Conservation (phyloP, 2,329 filamentous ascomycete genomes). For the Xylariaceae sp. region DNA sequence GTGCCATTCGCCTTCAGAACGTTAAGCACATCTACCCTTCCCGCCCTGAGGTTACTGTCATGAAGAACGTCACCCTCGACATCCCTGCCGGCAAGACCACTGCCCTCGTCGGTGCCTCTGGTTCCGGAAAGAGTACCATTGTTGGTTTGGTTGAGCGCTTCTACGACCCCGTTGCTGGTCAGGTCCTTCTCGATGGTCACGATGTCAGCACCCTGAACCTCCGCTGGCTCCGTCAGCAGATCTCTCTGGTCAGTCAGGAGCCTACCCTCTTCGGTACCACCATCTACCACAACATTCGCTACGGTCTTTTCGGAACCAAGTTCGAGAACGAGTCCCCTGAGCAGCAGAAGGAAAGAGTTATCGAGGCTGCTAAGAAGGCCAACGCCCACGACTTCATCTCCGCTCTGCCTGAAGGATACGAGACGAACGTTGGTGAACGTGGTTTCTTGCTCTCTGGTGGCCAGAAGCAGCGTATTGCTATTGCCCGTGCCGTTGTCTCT, state of each 20-base stretch:
- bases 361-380: constrained; percentile 79
- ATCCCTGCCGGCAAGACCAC: constrained; percentile 90
- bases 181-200: constrained; percentile 74
- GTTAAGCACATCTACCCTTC: constrained; percentile 95
- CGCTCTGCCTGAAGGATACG: constrained; percentile 76
- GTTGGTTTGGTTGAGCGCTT: constrained; percentile 91
- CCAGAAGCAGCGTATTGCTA: constrained; percentile 95
- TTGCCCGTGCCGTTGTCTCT: constrained; percentile 83
- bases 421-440: constrained; percentile 92
- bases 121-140: constrained; percentile 91
- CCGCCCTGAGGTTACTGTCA: constrained; percentile 81
- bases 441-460: constrained; percentile 90
- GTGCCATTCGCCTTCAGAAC: constrained; percentile 72
- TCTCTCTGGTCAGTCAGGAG: constrained; percentile 89
- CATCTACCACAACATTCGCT: constrained; percentile 84
- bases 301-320: constrained; percentile 80
- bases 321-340: constrained; percentile 65
- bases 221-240: constrained; percentile 85
- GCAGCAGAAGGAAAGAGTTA: constrained; percentile 63
- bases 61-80: constrained; percentile 72
- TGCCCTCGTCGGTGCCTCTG: constrained; percentile 88
- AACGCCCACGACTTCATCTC: constrained; percentile 92
- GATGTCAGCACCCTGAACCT: constrained; percentile 79
- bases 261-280: constrained; percentile 85
- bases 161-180: constrained; percentile 80